phyloP scores from a whole-genome alignment of 345 rosid species.

The Pugionium cornutum region DNA sequence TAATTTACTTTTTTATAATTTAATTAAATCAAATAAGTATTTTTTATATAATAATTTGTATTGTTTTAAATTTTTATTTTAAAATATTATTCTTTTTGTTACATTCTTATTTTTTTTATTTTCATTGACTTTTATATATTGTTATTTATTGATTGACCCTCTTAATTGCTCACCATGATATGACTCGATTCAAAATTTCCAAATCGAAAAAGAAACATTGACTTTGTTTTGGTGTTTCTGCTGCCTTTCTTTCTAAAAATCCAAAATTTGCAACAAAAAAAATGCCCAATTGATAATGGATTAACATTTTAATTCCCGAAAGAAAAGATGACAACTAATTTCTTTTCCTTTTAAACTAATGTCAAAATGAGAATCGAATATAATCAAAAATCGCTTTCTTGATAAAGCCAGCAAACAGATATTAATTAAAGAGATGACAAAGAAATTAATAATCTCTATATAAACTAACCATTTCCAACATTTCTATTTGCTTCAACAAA shows the following conservation, averaged over 20 bases:
- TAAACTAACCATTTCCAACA: constrained; percentile 13
- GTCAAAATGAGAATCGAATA: background rate
- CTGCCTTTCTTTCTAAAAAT: too few species aligned
- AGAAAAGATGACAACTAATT: constrained; percentile 13
- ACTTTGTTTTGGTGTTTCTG: background rate
- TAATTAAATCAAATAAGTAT: too few species aligned
- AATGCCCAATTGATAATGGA: background rate
- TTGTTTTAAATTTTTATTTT: too few species aligned
- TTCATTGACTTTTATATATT: too few species aligned
- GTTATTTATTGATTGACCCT: too few species aligned
- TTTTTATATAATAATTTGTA: too few species aligned
- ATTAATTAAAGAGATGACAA: background rate
- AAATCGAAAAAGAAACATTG: background rate
- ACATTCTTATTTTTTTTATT: too few species aligned
- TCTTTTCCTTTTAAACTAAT: background rate
- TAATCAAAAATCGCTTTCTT: constrained; percentile 3
- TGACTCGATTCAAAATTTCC: constrained; percentile 3
- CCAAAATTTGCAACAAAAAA: background rate
- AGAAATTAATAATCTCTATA: background rate
- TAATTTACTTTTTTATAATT: too few species aligned
- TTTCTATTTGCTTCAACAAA: background rate
- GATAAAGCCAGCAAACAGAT: constrained; percentile 3
- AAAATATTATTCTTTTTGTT: too few species aligned
- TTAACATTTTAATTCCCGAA: background rate
- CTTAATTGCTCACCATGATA: constrained; percentile 1